Conservation (phyloP, 768 basidiomycete species). For the Serendipita sp. region DNA sequence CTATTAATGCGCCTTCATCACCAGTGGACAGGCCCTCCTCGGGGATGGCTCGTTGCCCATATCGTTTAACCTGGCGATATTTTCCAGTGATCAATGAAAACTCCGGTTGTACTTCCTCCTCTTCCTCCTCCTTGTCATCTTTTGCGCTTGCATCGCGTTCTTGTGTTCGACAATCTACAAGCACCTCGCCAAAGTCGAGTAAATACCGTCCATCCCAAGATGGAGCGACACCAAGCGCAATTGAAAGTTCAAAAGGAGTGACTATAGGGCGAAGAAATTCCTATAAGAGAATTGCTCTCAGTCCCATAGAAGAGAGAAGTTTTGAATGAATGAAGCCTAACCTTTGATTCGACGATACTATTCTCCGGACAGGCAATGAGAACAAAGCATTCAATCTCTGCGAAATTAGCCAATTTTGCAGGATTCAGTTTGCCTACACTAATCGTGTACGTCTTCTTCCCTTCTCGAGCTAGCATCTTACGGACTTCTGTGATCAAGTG, state of each 20-base stretch:
- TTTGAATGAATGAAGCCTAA: slow-evolving; percentile 13
- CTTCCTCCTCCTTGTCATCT: slow-evolving; percentile 1
- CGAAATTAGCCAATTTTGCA: slow-evolving; percentile 86
- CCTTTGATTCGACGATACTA: slow-evolving; percentile 61
- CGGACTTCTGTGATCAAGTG: slow-evolving; percentile 77
- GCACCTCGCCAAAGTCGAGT: slow-evolving; percentile 52
- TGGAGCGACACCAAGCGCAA: slow-evolving; percentile 50
- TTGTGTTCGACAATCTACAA: slow-evolving; percentile 17
- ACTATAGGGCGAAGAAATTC: slow-evolving; percentile 85
- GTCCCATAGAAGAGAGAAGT: not conserved
- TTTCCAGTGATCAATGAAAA: slow-evolving; percentile 81
- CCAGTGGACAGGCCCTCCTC: slow-evolving; percentile 11
- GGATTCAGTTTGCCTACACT: slow-evolving; percentile 92
- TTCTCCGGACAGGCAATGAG: slow-evolving; percentile 92
- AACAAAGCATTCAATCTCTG: slow-evolving; percentile 91
- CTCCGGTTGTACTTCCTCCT: slow-evolving; percentile 40
- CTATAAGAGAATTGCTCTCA: slow-evolving; percentile 23
- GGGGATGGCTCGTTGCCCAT: slow-evolving; percentile 23
- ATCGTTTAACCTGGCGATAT: slow-evolving; percentile 63
- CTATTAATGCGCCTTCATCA: slow-evolving; percentile 30
- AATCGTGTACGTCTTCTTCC: slow-evolving; percentile 88
- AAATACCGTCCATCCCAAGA: slow-evolving; percentile 69
- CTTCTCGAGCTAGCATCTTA: slow-evolving; percentile 39
- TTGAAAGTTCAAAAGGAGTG: slow-evolving; percentile 79
- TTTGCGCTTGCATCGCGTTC: slow-evolving; percentile 11